Base-by-base conservation (phyloP, 2,329 filamentous ascomycete genomes). In the Hypoxylon sp. region DNA sequence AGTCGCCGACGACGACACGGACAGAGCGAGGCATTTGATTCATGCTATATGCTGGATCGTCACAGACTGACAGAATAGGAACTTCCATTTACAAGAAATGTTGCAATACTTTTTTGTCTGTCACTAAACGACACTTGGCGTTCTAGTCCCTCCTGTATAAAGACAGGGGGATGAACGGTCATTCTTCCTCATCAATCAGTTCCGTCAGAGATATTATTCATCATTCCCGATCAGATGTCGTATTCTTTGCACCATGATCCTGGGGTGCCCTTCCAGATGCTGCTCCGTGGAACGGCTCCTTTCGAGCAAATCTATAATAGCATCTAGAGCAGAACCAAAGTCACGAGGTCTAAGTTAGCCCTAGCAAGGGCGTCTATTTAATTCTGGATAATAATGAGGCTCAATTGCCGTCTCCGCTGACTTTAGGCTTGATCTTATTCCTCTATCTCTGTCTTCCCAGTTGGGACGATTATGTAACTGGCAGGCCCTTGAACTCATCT, bases 321-420 rank as follows among this genome's bases (percentile, higher is more conserved):
- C 37, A 20, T 42, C 13, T 31, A 49, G 30, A 37, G 37, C 17
- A 49, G 44, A 14, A 17, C 17, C 20, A 33, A 55, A 46, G 57
- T 55, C 37, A 57, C 22, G 58, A 37, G 60, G 48, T 31, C 33
- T 33, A 40, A 49, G 27, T 68, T 31, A 40, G 46, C 35, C 35
- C 30, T 51, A 51, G 17, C 57, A 60, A 53, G 53, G 50, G 50
- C 53, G 56, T 67, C 62, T 58, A 65, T 70, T 70, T 62, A 56
- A 70, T 68, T 70, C 58, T 44, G 68, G 65, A 70, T 70, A 70
- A 70, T 70, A 64, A 64, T 70, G 61, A 70, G 68, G 65, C 68
- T 70, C 50, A 68, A 70, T 68, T 60, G 53, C 37, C 25, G 17
- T 25, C 51, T 64, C 31, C 68, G 53, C 8, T 25, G 65, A 70